Conservation (phyloP, 2,329 filamentous ascomycete genomes). For the Penicillium expansum region DNA sequence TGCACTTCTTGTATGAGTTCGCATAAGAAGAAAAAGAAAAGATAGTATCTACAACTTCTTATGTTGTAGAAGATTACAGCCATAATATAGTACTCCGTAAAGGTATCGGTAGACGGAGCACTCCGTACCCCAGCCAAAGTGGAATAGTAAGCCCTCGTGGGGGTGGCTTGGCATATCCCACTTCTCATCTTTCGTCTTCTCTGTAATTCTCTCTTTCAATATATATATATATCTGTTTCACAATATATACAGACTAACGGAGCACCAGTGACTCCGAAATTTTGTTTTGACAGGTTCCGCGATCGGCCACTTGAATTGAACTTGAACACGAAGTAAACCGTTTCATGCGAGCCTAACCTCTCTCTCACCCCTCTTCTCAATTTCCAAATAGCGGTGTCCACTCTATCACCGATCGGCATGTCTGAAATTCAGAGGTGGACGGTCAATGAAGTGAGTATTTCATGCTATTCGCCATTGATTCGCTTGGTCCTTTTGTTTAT, state of each 20-base stretch:
- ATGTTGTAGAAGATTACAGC: no score
- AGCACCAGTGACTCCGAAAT: neutral
- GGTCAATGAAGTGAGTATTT: constrained; percentile 43
- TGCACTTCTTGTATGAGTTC: constrained; percentile 7
- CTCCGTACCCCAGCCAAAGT: neutral
- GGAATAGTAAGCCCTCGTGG: neutral
- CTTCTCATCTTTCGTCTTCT: neutral
- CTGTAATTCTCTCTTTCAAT: neutral
- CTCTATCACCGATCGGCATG: constrained; percentile 26
- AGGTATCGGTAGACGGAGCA: neutral
- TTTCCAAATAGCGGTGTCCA: constrained; percentile 20
- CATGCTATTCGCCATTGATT: constrained; percentile 11
- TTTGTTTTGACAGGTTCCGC: no score
- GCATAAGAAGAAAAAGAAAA: neutral
- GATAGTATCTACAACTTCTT: neutral
- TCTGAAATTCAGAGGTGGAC: constrained; percentile 45
- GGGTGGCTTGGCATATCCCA: constrained; percentile 1
- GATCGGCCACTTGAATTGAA: neutral
- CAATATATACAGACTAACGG: neutral
- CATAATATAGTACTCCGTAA: no score
- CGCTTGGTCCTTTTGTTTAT: constrained; percentile 5
- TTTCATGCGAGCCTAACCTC: constrained; percentile 5
- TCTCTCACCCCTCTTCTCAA: constrained; percentile 7
- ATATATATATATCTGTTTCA: neutral
- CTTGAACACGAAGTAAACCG: neutral